A percentile compares a stretch with the other conserved stretches of the same genome.
phyloP scores from a whole-genome alignment of 345 rosid genomes.

The Camelina laxa region DNA sequence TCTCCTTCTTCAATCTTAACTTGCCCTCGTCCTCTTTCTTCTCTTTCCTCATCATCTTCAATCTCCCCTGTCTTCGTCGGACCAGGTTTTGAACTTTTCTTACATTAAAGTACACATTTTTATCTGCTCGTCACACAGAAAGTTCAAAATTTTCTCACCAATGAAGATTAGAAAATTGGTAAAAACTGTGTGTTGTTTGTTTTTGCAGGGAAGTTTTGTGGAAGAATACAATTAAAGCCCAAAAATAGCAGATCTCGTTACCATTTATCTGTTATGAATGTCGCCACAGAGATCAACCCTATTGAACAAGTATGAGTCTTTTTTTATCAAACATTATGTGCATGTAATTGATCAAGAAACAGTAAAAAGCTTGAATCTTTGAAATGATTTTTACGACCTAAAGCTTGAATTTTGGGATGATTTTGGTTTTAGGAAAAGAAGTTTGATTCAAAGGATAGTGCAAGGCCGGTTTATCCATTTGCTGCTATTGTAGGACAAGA shows the following conservation, averaged over 20 bases:
- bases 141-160: too few species aligned
- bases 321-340: neutral
- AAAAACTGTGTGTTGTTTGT: neutral
- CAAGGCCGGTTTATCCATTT: slow-evolving; percentile 90
- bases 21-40: slow-evolving; percentile 48
- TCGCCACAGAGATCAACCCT: slow-evolving; percentile 69
- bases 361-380: neutral
- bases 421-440: slow-evolving; percentile 55
- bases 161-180: too few species aligned
- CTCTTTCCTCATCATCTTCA: slow-evolving; percentile 44
- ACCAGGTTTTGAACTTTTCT: slow-evolving; percentile 23
- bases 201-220: slow-evolving; percentile 47
- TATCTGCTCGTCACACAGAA: neutral
- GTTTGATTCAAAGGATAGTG: slow-evolving; percentile 62
- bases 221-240: slow-evolving; percentile 50
- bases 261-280: slow-evolving; percentile 60
- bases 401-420: slow-evolving; percentile 32
- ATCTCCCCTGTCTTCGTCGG: slow-evolving; percentile 37
- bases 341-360: neutral
- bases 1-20: slow-evolving; percentile 53
- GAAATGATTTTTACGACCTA: slow-evolving; percentile 12
- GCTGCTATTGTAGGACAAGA: slow-evolving; percentile 97
- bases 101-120: neutral
- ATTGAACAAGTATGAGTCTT: slow-evolving; percentile 56
- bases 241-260: slow-evolving; percentile 57